A percentile compares a stretch with the other conserved stretches of the same genome.
These are phyloP conservation scores for Amoebophrya sp. DNA, from an alignment of 169 alveolate genomes.

Conservation along the genomic window DNA sequence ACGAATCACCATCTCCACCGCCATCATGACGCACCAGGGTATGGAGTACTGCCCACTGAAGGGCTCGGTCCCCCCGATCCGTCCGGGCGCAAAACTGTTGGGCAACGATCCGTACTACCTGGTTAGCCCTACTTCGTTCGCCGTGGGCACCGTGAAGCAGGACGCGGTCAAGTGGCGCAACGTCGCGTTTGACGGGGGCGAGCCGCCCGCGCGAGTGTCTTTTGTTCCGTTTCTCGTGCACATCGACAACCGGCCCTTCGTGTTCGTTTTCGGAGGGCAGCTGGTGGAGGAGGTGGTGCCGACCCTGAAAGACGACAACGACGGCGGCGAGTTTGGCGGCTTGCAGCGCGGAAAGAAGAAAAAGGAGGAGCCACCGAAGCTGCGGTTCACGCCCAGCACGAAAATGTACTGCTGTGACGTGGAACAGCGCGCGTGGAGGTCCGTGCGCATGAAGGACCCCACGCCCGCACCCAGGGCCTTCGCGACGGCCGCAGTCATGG, in stretches of 20 bases:
- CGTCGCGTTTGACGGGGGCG: not conserved
- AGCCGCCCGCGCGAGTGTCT: not conserved
- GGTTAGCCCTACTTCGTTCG: not conserved
- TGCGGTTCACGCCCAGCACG: not conserved
- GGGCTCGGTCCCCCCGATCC: not conserved
- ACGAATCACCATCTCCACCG: not conserved
- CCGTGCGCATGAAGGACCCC: not conserved
- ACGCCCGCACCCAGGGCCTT: not conserved
- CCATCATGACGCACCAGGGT: not conserved
- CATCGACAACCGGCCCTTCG: not conserved
- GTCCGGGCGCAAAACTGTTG: not conserved
- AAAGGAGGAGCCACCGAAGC: not conserved
- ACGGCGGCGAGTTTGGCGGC: no score
- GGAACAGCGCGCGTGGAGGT: not conserved
- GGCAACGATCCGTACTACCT: no score
- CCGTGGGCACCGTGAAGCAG: not conserved
- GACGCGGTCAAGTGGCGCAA: not conserved
- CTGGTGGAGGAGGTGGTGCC: not conserved
- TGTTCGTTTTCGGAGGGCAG: not conserved
- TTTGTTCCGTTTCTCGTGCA: not conserved
- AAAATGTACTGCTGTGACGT: slow-evolving; percentile 5
- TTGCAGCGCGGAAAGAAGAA: not conserved
- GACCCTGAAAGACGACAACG: no score
- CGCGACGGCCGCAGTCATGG: no score
- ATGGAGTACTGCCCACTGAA: not conserved